Conservation (phyloP, 768 basidiomycete genomes). For the Tephrocybe sp. region DNA sequence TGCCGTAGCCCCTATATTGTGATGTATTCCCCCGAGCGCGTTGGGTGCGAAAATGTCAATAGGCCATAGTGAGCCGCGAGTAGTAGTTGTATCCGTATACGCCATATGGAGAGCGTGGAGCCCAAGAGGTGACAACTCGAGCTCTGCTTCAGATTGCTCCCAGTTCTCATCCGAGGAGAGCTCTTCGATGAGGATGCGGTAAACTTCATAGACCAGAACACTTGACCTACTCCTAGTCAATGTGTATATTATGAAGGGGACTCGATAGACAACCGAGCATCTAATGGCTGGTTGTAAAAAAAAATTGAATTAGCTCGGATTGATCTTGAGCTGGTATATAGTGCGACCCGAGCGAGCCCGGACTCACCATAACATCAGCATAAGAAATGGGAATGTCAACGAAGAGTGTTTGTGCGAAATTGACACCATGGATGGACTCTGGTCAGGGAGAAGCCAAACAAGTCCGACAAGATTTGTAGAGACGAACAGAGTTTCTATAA, state of each 20-base stretch:
- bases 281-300: neutral
- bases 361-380: slow-evolving; percentile 1
- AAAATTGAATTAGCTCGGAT: neutral
- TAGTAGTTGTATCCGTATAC: too few species aligned
- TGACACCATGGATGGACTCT: slow-evolving; percentile 4
- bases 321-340: too few species aligned
- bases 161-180: neutral
- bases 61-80: neutral
- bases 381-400: neutral
- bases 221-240: neutral
- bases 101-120: neutral
- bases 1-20: neutral
- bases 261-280: slow-evolving; percentile 1
- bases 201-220: neutral
- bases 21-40: neutral
- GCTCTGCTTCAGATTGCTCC: neutral
- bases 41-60: neutral
- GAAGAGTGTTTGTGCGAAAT: neutral
- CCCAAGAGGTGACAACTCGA: neutral
- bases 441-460: neutral
- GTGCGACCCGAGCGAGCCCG: too few species aligned
- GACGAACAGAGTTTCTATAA: slow-evolving; percentile 4
- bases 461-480: slow-evolving; percentile 8
- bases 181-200: neutral
- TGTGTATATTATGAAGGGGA: neutral